Evolutionary conservation across 805 yeast species (phyloP).

Genomic region (Wickerhamomyces chambardii): DNA sequence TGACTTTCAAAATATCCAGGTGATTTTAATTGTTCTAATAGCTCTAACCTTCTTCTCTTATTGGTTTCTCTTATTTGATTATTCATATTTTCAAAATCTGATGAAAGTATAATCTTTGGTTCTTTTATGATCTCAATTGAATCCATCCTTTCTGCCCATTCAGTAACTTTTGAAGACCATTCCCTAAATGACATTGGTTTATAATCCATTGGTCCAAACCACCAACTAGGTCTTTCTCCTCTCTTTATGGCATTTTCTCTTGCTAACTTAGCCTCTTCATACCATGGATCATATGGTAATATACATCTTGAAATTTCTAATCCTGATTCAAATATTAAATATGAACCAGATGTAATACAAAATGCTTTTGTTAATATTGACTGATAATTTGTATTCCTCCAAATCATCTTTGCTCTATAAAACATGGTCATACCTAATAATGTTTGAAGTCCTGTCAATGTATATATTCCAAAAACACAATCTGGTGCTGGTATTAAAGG

Average conservation of each 20-base stretch:
- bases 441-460: conserved; percentile 44
- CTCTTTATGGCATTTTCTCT: conserved; percentile 32
- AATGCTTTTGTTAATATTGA: conserved; percentile 20
- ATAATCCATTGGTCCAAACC: conserved; percentile 61
- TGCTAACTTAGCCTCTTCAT: conserved; percentile 51
- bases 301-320: conserved; percentile 45
- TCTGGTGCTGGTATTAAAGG: conserved; percentile 71
- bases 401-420: conserved; percentile 12
- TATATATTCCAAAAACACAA: conserved; percentile 41
- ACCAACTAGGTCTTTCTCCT: conserved; percentile 41
- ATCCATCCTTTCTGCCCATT: conserved; percentile 11
- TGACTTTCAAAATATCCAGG: conserved; percentile 7
- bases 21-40: conserved; percentile 9
- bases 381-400: conserved; percentile 16
- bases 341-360: conserved; percentile 32
- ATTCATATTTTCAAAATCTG: conserved; percentile 9
- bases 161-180: conserved; percentile 17
- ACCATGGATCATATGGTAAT: conserved; percentile 59
- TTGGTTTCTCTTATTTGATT: conserved; percentile 8
- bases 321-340: conserved; percentile 42
- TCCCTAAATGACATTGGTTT: conserved; percentile 40
- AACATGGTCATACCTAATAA: conserved; percentile 31
- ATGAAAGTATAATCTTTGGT: neutral
- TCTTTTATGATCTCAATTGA: conserved; percentile 3
- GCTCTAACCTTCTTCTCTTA: conserved; percentile 9